Percentiles rank a stretch among this genome's conserved stretches.
These are phyloP conservation scores for Zelonia costaricensis DNA, from an alignment of 208 protist species.

Conservation along the genomic window DNA sequence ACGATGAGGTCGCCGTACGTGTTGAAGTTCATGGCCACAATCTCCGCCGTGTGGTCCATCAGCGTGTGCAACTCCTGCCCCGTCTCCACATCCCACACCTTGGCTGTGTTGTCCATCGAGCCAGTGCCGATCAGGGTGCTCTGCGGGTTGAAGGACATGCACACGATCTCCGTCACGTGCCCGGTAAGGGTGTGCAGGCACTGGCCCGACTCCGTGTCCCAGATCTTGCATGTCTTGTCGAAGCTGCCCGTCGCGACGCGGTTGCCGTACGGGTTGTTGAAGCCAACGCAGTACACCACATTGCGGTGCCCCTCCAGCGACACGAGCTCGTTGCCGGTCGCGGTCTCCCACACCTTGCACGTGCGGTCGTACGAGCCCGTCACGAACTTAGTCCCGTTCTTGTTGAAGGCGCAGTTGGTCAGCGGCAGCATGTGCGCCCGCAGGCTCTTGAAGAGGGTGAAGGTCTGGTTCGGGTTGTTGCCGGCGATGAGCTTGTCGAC, in stretches of 20 bases:
- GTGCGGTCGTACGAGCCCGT: constrained; percentile 96
- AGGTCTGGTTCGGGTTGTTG: constrained; percentile 80
- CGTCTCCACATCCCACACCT: constrained; percentile 94
- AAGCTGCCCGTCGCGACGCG: constrained; percentile 95
- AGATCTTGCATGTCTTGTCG: constrained; percentile 97
- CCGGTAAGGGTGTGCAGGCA: constrained; percentile 91
- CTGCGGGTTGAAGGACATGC: constrained; percentile 94
- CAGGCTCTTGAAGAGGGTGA: constrained; percentile 95
- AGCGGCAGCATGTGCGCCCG: constrained; percentile 95
- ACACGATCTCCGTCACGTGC: constrained; percentile 96
- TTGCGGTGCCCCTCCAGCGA: constrained; percentile 95
- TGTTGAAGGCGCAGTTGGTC: constrained; percentile 98
- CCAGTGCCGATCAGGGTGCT: constrained; percentile 91
- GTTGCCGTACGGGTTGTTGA: constrained; percentile 96
- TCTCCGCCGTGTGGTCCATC: constrained; percentile 93
- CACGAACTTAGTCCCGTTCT: constrained; percentile 93
- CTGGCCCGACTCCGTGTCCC: constrained; percentile 90
- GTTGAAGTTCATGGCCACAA: constrained; percentile 94
- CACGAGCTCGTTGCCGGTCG: constrained; percentile 91
- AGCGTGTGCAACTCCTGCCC: constrained; percentile 89
- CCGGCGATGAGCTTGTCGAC: constrained; percentile 83
- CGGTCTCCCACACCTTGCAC: constrained; percentile 96
- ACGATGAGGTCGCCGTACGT: constrained; percentile 85
- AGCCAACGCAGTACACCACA: constrained; percentile 96
- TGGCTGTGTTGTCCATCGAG: constrained; percentile 96